Percentiles rank a stretch among this genome's conserved stretches.
These are phyloP conservation scores for Trypanosoma scelopori DNA, from an alignment of 208 protist genomes.

Conservation along the genomic window DNA sequence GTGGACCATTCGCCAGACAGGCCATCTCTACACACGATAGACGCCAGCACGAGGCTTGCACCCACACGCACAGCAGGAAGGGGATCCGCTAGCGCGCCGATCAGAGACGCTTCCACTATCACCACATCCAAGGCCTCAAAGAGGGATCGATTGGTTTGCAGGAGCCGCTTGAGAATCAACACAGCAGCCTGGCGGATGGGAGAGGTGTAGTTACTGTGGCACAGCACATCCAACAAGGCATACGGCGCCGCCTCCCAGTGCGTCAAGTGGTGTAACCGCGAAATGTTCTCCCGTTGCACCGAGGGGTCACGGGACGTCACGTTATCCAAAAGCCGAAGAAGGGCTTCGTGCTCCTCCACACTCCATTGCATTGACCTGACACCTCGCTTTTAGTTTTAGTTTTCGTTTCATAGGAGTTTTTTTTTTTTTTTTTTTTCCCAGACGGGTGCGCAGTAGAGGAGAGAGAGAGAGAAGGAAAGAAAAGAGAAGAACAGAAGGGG, in stretches of 20 bases:
- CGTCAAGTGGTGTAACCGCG: constrained; percentile 31
- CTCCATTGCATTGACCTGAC: constrained; percentile 28
- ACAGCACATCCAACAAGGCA: constrained; percentile 27
- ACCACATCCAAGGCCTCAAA: constrained; percentile 4
- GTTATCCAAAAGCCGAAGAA: constrained; percentile 33
- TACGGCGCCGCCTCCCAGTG: constrained; percentile 23
- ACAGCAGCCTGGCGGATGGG: constrained; percentile 14
- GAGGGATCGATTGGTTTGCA: constrained; percentile 11
- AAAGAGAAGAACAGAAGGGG: neutral
- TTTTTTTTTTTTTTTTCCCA: too few relatives aligned
- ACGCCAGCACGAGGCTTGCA: constrained; percentile 15
- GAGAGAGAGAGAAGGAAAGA: too few relatives aligned
- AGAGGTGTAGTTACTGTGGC: neutral
- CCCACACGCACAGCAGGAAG: constrained; percentile 7
- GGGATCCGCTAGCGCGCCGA: constrained; percentile 19
- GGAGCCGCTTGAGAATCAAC: constrained; percentile 20
- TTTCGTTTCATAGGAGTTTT: too few relatives aligned
- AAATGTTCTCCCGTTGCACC: constrained; percentile 34
- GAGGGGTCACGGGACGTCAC: constrained; percentile 34
- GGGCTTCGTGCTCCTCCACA: constrained; percentile 29
- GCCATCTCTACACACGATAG: constrained; percentile 9
- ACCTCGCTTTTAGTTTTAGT: too few relatives aligned
- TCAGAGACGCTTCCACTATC: neutral
- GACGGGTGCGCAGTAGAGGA: neutral
- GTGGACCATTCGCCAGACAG: constrained; percentile 3